phyloP scores from a whole-genome alignment of 2,329 filamentous ascomycete species.

The Thielaviopsis musarum region DNA sequence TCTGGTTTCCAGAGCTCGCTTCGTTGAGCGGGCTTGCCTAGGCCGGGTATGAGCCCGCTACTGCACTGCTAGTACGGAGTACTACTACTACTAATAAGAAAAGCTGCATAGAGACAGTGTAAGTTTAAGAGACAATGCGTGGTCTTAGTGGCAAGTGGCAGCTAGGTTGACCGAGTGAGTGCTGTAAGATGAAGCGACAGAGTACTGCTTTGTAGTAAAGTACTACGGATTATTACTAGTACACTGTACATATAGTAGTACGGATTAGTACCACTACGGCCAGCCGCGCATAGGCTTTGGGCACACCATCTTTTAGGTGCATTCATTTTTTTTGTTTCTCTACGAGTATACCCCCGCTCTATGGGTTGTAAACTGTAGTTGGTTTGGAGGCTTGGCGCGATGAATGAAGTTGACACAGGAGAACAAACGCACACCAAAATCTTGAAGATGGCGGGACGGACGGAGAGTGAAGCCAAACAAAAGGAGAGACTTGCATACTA shows the following conservation, averaged over 20 bases:
- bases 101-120: too few species aligned
- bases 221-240: too few species aligned
- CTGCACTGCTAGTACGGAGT: neutral
- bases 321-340: too few species aligned
- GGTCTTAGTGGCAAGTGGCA: too few species aligned
- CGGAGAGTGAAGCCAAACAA: neutral
- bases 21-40: slow-evolving; percentile 1
- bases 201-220: too few species aligned
- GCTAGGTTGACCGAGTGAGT: too few species aligned
- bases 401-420: neutral
- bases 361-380: neutral
- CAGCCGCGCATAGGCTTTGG: neutral
- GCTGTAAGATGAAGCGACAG: too few species aligned
- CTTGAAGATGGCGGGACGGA: neutral
- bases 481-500: neutral
- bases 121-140: too few species aligned
- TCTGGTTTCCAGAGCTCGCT: neutral
- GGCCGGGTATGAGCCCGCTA: neutral
- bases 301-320: neutral
- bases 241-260: too few species aligned
- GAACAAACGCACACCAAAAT: neutral
- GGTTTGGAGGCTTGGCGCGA: neutral
- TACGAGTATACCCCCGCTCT: too few species aligned
- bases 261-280: too few species aligned
- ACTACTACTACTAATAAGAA: neutral